Evolutionary conservation across 495 filamentous ascomycete genomes (phyloP), one percentile per base, ranked within the genome.

Genomic region (Gamarada debralockiae): DNA sequence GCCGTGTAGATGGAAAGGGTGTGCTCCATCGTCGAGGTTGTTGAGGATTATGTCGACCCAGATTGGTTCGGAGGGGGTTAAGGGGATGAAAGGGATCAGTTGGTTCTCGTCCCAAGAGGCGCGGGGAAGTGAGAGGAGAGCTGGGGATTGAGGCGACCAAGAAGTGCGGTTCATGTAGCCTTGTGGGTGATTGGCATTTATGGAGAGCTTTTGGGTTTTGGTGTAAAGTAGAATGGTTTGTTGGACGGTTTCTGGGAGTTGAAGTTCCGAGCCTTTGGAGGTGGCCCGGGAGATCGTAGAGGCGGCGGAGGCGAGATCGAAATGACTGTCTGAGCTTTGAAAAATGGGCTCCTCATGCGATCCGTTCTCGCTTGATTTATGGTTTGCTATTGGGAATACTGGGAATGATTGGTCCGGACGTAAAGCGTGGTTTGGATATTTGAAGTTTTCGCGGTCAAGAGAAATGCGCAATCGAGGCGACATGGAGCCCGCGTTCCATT

Each of bases 1-100:
- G 2, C 90, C 90, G 75, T 95, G 59, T 3, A 78, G 61, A 50
- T 80, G 76, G 59, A 78, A 78, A 1, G 76, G 76, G 55, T 76
- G 75, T 2, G 64, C 79, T 27, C 84, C 86, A 0, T 71, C 63
- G 61, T 93, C 87, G 12, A 75, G 59, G 65, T 93, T 96, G 73
- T 95, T 93, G 23, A 95, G 54, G 9, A 93, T 71, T 25, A 96
- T 84, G 51, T 96, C 85, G 22, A 95, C 77, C 49, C 53, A 60
- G 18, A 4, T 7, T 14, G 43, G 20, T 10, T 17, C 2, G 10
- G 43, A 15, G 3, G 7, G 2, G 17, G 13, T 10, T 1, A 18
- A 15, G 13, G 41, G 33, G 15, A 59, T 33, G 25, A 25, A 55
- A 5, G 57, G 57, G 2, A 69, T 44, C 23, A 76, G 55, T 48